Percentiles rank a stretch among this genome's conserved stretches.
Evolutionary conservation across 225 moss, liverwort and hornwort genomes (phyloP).

Genomic region (Physcomitrellopsis africana): DNA sequence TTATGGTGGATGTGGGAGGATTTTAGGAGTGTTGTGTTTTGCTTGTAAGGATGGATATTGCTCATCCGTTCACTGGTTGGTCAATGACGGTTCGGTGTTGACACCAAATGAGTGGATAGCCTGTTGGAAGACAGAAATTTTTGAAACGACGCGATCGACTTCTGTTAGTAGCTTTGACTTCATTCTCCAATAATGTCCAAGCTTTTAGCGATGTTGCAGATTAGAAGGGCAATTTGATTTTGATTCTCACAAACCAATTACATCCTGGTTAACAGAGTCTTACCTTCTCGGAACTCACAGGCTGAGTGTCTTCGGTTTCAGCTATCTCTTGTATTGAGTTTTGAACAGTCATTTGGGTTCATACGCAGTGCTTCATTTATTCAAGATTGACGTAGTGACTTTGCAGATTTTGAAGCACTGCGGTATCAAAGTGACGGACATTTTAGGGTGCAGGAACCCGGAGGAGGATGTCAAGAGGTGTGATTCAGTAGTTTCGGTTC

Average conservation of each 20-base stretch:
- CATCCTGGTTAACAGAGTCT: conserved; percentile 7
- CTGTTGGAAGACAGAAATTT: conserved; percentile 8
- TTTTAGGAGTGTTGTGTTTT: not conserved
- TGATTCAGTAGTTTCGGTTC: conserved; percentile 14
- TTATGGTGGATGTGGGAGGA: not conserved
- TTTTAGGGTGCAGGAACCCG: not conserved
- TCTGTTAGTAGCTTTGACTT: not conserved
- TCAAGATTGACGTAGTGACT: not conserved
- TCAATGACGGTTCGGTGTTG: not conserved
- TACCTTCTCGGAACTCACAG: conserved; percentile 30
- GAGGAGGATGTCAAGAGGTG: conserved; percentile 38
- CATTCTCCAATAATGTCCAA: not conserved
- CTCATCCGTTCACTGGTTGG: not conserved
- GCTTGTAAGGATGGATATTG: conserved; percentile 8
- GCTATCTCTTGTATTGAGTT: conserved; percentile 19
- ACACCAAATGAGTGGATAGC: not conserved
- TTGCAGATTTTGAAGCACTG: conserved; percentile 1
- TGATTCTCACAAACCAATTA: not conserved
- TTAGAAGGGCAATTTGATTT: not conserved
- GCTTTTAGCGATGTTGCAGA: not conserved
- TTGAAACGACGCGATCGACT: not conserved
- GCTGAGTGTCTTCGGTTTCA: conserved; percentile 27
- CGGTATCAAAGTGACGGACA: conserved; percentile 15
- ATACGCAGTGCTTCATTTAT: not conserved
- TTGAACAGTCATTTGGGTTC: conserved; percentile 13